A percentile compares a stretch with the other conserved stretches of the same genome.
Conservation (phyloP, 2,329 filamentous ascomycete species). For the Sclerotinia spermophila region DNA sequence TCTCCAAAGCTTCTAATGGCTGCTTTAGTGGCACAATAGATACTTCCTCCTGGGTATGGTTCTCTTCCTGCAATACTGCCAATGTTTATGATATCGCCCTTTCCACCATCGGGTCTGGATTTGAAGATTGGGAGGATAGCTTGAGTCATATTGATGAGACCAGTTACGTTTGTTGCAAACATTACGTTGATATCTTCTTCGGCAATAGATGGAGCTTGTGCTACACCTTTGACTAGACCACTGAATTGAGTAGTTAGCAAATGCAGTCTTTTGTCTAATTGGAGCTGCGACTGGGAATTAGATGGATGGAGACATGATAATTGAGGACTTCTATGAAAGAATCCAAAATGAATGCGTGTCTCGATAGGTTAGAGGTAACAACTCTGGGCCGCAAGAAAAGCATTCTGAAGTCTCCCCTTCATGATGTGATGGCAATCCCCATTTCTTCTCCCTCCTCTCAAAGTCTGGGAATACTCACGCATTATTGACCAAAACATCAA, state of each 20-base stretch:
- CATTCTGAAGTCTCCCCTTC: background rate
- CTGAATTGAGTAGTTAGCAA: constrained; percentile 42
- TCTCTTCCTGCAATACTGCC: constrained; percentile 89
- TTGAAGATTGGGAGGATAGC: constrained; percentile 81
- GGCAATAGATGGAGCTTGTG: constrained; percentile 77
- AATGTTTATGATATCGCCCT: constrained; percentile 93
- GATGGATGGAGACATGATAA: background rate
- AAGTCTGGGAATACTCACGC: constrained; percentile 57
- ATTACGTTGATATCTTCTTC: constrained; percentile 80
- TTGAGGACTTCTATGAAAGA: background rate
- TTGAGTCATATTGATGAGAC: constrained; percentile 95
- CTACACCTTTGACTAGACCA: constrained; percentile 84
- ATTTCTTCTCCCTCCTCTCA: no score
- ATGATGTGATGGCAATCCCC: no score
- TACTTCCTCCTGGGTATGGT: constrained; percentile 77
- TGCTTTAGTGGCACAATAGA: constrained; percentile 92
- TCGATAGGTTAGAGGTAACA: background rate
- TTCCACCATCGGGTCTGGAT: constrained; percentile 62
- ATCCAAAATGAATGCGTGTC: background rate
- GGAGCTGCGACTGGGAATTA: background rate
- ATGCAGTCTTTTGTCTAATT: background rate
- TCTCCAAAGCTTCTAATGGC: constrained; percentile 84
- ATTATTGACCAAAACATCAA: constrained; percentile 93
- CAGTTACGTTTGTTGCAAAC: constrained; percentile 91
- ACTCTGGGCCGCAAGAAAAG: no score